A percentile compares a stretch with the other conserved stretches of the same genome.
Conservation (phyloP, 1,284 basidiomycete genomes). For the Irpex sp. region DNA sequence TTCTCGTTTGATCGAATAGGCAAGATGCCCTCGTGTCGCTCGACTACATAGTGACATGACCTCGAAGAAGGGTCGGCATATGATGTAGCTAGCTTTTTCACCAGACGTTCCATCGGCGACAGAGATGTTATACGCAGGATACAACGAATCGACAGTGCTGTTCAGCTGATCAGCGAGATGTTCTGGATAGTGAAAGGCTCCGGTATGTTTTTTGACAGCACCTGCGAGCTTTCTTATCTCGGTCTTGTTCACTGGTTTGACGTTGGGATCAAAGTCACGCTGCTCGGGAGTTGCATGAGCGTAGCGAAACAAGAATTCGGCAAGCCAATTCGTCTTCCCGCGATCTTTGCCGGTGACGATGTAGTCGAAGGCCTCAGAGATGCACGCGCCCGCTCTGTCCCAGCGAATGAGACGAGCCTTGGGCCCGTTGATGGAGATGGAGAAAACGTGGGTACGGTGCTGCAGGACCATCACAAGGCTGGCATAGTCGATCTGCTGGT, state of each 20-base stretch:
- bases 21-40: neutral
- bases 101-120: neutral
- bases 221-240: neutral
- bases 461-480: constrained; percentile 4
- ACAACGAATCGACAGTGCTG: neutral
- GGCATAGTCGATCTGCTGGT: constrained; percentile 7
- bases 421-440: neutral
- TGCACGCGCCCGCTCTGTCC: constrained; percentile 26
- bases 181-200: neutral
- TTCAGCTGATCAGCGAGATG: neutral
- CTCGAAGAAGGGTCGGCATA: neutral
- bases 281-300: neutral
- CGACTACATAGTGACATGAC: neutral
- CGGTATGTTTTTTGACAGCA: neutral
- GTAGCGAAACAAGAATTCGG: neutral
- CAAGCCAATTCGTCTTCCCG: neutral
- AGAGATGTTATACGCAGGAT: neutral
- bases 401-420: constrained; percentile 22
- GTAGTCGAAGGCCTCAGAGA: constrained; percentile 25
- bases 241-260: neutral
- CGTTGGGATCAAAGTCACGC: neutral
- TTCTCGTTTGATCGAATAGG: neutral
- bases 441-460: constrained; percentile 5
- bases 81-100: neutral
- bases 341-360: no score